A percentile compares a stretch with the other conserved stretches of the same genome.
Conservation (phyloP, 768 basidiomycete species). For the Tylopilus sp. region DNA sequence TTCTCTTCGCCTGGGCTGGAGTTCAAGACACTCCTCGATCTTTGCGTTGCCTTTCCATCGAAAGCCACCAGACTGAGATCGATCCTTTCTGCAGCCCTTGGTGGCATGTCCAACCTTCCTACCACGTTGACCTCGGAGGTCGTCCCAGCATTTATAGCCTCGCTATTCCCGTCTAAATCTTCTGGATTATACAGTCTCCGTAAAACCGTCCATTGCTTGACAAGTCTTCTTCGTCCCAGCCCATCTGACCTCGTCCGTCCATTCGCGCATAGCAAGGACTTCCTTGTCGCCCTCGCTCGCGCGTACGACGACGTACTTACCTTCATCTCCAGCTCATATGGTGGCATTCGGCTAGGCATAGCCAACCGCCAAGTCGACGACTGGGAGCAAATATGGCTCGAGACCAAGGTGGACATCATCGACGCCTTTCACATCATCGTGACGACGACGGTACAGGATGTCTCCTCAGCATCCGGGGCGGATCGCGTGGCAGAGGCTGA, state of each 20-base stretch:
- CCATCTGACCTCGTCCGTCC: slow-evolving; percentile 47
- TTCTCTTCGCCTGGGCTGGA: slow-evolving; percentile 41
- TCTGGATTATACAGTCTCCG: slow-evolving; percentile 61
- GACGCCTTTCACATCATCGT: slow-evolving; percentile 66
- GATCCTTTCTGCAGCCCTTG: slow-evolving; percentile 41
- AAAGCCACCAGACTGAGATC: slow-evolving; percentile 43
- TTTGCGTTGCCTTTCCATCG: slow-evolving; percentile 53
- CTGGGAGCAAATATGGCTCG: slow-evolving; percentile 70
- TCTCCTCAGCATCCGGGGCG: slow-evolving; percentile 42
- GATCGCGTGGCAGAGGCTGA: slow-evolving; percentile 48
- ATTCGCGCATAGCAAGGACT: slow-evolving; percentile 50
- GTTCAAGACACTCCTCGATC: slow-evolving; percentile 55
- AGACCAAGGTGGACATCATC: slow-evolving; percentile 68
- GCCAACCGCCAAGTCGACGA: slow-evolving; percentile 43
- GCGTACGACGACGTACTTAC: slow-evolving; percentile 60
- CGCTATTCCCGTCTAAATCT: slow-evolving; percentile 42
- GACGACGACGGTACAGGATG: slow-evolving; percentile 44
- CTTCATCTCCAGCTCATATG: slow-evolving; percentile 56
- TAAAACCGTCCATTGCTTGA: slow-evolving; percentile 57
- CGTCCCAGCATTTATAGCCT: slow-evolving; percentile 51
- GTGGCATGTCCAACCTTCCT: slow-evolving; percentile 32
- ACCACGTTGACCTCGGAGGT: slow-evolving; percentile 41
- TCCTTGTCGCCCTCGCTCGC: slow-evolving; percentile 54
- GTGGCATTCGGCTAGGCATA: slow-evolving; percentile 40
- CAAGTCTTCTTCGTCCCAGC: slow-evolving; percentile 49